Evolutionary conservation across 1,139 yeast genomes (phyloP), one percentile per base, ranked within the genome.

Genomic region (Chernovozyma aurita): DNA sequence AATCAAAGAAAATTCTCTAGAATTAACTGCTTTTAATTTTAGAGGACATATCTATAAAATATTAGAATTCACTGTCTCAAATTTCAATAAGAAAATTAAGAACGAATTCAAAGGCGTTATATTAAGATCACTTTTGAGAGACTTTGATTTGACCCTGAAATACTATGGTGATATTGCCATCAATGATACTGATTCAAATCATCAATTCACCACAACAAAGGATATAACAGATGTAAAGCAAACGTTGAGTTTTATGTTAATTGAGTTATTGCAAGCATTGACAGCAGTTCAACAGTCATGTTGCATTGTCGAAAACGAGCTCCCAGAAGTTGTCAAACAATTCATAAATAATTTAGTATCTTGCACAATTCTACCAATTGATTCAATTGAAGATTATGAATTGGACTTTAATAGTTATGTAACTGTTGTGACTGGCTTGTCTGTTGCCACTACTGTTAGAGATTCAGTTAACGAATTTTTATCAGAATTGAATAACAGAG

Each of bases 381-480:
- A 49, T n/a, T 45, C 49, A 3, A 40, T 55, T 12, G 68, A 63
- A 21, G 61, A 55, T 14, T 70, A 65, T 40, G 57, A 54, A 9
- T 65, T 61, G 1, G 92, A 87, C 50, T 73, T 79, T 52, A 85
- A 86, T 49, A 62, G 58, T 5, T 87, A 76, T 54, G 84, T 86
- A 5, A 75, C 86, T 4, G 83, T 80, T 30, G 86, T 84, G 39
- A 70, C 85, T 1, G 95, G 88, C 1, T 64, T 85, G 29, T 63
- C 75, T 1, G 63, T 72, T 20, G 69, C 61, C 6, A 58, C 61
- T 11, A 55, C 69, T 4, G 70, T 75, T 2, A 65, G 92, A 41
- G 84, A 79, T 37, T 64, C 80, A 0, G 54, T 76, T 2, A 56
- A 61, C 35, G 85, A 79, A 27, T 66, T 70, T 18, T 44, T 78